Evolutionary conservation across 805 yeast genomes (phyloP).

Genomic region (Lachancea fermentati): DNA sequence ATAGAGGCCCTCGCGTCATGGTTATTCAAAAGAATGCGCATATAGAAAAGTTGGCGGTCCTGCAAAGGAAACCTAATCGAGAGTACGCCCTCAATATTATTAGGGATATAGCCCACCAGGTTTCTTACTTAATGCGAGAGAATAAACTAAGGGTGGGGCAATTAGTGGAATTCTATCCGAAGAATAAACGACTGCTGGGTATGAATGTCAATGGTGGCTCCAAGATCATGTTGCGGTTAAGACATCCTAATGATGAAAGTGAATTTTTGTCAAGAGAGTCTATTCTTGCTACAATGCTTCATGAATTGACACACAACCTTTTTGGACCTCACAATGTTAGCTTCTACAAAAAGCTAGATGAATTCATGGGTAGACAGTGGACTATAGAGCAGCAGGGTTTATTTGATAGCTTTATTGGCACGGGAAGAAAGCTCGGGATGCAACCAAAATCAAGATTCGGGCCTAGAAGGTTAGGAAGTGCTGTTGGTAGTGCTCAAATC

Average conservation of each 20-base stretch:
- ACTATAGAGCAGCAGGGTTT: constrained; percentile 26
- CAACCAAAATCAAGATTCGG: constrained; percentile 2
- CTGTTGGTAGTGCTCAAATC: too few species aligned
- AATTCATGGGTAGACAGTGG: constrained; percentile 47
- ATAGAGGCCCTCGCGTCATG: too few species aligned
- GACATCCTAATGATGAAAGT: constrained; percentile 49
- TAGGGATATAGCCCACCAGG: constrained; percentile 61
- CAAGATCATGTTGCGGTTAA: constrained; percentile 64
- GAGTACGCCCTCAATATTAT: constrained; percentile 55
- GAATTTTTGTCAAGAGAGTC: constrained; percentile 59
- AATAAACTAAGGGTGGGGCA: constrained; percentile 59
- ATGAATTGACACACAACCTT: constrained; percentile 78
- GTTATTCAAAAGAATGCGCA: constrained; percentile 28
- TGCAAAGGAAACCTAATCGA: constrained; percentile 42
- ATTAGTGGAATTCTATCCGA: constrained; percentile 80
- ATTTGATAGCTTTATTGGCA: constrained; percentile 28
- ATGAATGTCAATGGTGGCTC: constrained; percentile 75
- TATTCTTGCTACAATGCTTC: constrained; percentile 77
- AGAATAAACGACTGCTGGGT: constrained; percentile 59
- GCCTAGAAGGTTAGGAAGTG: constrained; percentile 1
- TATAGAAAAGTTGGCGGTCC: constrained; percentile 36
- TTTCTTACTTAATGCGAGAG: constrained; percentile 73
- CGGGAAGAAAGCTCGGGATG: constrained; percentile 27
- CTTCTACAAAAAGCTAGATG: constrained; percentile 64
- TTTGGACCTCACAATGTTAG: constrained; percentile 73